phyloP scores from a whole-genome alignment of 345 rosid genomes.

The Populus ilicifolia region DNA sequence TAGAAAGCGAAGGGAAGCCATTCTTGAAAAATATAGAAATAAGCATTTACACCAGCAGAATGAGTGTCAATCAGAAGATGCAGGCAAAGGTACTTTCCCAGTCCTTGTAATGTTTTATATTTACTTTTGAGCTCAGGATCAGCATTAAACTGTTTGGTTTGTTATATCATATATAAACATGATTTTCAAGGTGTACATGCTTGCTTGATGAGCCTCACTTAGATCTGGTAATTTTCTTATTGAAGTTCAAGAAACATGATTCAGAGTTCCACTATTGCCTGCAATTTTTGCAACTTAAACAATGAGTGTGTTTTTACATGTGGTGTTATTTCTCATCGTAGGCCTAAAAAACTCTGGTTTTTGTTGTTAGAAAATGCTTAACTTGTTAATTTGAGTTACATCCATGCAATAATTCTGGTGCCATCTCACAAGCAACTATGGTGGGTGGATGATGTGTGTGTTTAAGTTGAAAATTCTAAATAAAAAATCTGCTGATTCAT shows the following conservation, averaged over 20 bases:
- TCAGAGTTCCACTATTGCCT: background rate
- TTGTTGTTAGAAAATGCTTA: background rate
- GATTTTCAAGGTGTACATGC: background rate
- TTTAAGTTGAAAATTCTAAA: background rate
- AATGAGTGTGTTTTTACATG: background rate
- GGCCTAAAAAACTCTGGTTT: background rate
- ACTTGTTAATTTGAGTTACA: background rate
- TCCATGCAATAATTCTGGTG: background rate
- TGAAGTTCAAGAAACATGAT: background rate
- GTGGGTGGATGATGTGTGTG: background rate
- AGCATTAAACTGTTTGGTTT: background rate
- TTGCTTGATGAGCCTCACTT: background rate
- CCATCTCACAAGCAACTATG: background rate
- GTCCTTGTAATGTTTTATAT: background rate
- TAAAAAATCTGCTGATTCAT: background rate
- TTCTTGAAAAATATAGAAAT: conserved; percentile 67
- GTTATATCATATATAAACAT: background rate
- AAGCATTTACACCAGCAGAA: conserved; percentile 46
- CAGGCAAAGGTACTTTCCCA: conserved; percentile 40
- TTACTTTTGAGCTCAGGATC: background rate
- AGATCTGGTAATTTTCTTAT: background rate
- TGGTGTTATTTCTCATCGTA: background rate
- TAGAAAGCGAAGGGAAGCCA: conserved; percentile 75
- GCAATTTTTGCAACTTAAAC: background rate
- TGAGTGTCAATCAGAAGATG: conserved; percentile 29